Base-by-base conservation (phyloP, 1,284 basidiomycete species). In the Sphagnurus paluster region DNA sequence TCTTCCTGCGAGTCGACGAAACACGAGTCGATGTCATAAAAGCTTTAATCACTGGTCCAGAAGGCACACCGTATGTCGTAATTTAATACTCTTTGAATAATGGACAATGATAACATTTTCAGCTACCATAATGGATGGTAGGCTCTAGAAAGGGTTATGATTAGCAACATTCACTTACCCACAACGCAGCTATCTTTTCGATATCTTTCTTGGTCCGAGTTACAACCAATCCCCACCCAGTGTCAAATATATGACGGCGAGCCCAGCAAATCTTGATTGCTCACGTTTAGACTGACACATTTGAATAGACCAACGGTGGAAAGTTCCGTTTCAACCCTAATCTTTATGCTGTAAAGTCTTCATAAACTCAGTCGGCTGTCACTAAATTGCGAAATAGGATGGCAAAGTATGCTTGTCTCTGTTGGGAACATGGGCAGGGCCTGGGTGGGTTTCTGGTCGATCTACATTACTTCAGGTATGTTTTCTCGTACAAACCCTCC, bases 301-400 rank as follows among this genome's bases (percentile, higher is more conserved):
- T 28, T 36, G 10, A 19, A n/a, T 4, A 90, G 88, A 96, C 93
- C 0, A 87, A 91, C 53, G 91, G 90, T 2, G 93, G 93, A 20
- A 87, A 82, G 65, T 94, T 75, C 65, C 80, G 93, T 20, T 93
- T 93, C 69, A 95, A 95, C 57, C 93, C 93, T 3, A 96, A 96
- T 62, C 72, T 95, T 20, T 95, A 93, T 61, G 88, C 87, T 36
- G 89, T 88, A 63, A 59, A 82, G 38, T 24, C 14, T 8, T 5
- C 32, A n/a, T 41, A 14, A 24, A 28, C 16, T 26, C 39, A 35
- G 2, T 17, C 5, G 8, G 33, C 19, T 10, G 19, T 44, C 11
- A 43, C 43, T 42, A 21, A 37, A 17, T 28, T n/a, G 39, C 29
- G 46, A 34, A 30, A 3, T 54, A 90, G 85, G 87, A 93, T 58